Evolutionary conservation across 2,329 filamentous ascomycete genomes (phyloP), one percentile per base, ranked within the genome.

Genomic region (Elsinoe batatas): DNA sequence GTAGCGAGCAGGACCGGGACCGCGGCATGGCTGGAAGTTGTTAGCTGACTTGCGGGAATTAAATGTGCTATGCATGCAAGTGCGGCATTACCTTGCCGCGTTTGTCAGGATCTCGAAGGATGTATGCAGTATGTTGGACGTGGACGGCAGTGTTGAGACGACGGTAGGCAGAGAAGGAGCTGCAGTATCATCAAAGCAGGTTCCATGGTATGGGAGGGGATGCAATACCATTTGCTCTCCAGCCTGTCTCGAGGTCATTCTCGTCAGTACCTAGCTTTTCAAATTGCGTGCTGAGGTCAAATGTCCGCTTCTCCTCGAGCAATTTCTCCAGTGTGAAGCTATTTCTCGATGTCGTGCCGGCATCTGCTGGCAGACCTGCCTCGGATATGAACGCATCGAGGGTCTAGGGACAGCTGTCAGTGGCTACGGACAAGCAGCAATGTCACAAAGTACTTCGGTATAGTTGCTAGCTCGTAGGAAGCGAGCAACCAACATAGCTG

Each of bases 251-350:
- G 3, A 33, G 36, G 15, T 71, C 66, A 11, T 59, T 68, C 56
- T 75, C 71, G n/a, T 73, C 67, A 0, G 73, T 58, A 5, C 74
- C 76, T 46, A 78, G 65, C 62, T 78, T 80, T 63, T 83, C 80
- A 58, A 81, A 82, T 2, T 69, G 71, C 22, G 77, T 64, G 56
- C 71, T 79, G 11, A 79, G 64, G 62, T 84, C 81, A 60, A 79
- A 83, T 0, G 69, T 70, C 61, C 73, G 75, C 68, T 83, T 84
- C 67, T 84, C 80, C 49, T 81, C 74, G 6, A 84, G 69, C n/a
- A 83, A 70, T 43, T 75, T 70, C 62, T 84, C 80, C 53, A 84
- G 74, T 2, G 80, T 81, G 64, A 81, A 69, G 49, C 69, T 70
- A 10, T 68, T 64, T 12, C 15, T 33, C 6, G 51, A 42, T 3